Base-by-base conservation (phyloP, 2,329 filamentous ascomycete species). In the Neopestalotiopsis sp. region DNA sequence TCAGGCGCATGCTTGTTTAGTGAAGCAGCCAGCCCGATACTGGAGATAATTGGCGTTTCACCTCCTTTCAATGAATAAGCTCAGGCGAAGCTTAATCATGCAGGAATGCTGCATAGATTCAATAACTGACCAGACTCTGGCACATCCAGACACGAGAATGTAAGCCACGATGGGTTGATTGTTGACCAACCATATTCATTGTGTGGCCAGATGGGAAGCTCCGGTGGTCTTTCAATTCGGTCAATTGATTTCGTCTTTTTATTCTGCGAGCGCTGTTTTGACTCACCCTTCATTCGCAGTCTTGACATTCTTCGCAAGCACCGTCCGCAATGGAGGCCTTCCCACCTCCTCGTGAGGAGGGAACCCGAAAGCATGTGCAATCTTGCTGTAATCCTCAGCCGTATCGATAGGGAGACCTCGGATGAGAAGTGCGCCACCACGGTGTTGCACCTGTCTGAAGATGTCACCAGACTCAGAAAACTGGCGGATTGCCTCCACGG, bases 141-240 rank as follows among this genome's bases (percentile, higher is more conserved):
- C 1, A 70, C 52, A 1, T 70, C 57, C 30, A 79, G 59, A 4
- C 74, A 74, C 12, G 70, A 75, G 67, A 81, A 81, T 0, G 76
- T 78, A 4, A 81, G 28, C 79, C 78, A 81, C 2, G 77, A 62
- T 17, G 79, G 79, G 59, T 81, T 77, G 66, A 81, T 77, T 0
- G 75, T 80, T 2, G 78, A 80, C 78, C 78, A 80, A 1, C 79
- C 79, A 40, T 81, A 81, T 68, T 81, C 79, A 40, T 78, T 80
- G 28, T 80, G 80, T 4, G 79, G 79, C 79, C 78, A 82, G 30
- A 81, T 81, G 0, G 80, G 80, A n/a, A 81, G 70, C 20, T 80
- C 77, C 7, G 79, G 77, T 4, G 79, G 79, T 2, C 70, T n/a
- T n/a, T n/a, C n/a, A n/a, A n/a, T n/a, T n/a, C n/a, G n/a, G n/a